Evolutionary conservation across 371 early-diverging fungal genomes (phyloP).

Genomic region (Haplosporangium sp.): DNA sequence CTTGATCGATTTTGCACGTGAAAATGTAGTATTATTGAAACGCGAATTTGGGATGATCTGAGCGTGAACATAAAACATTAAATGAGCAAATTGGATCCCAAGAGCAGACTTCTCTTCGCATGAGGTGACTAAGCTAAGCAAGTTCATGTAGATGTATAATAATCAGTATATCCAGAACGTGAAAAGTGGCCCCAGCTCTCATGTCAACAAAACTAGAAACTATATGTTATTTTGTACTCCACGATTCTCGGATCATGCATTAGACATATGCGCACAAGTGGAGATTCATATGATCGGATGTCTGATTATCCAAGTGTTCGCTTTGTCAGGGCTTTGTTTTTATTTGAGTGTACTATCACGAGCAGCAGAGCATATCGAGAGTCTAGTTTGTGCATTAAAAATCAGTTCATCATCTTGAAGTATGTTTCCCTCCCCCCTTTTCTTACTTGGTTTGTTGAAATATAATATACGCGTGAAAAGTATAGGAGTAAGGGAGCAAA

Average conservation of each 20-base stretch:
- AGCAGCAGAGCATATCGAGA: slow-evolving; percentile 2
- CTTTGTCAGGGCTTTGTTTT: neutral
- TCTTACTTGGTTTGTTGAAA: neutral
- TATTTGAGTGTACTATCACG: neutral
- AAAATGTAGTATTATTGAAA: neutral
- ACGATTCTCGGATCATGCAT: slow-evolving; percentile 6
- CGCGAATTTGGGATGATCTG: neutral
- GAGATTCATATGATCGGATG: slow-evolving; percentile 8
- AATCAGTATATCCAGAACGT: neutral
- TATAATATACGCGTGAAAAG: neutral
- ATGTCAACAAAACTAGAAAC: neutral
- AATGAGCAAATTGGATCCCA: neutral
- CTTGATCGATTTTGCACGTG: slow-evolving; percentile 6
- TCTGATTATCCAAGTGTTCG: slow-evolving; percentile 4
- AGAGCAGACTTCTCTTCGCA: slow-evolving; percentile 3
- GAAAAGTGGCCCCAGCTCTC: slow-evolving; percentile 9
- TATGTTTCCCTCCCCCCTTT: neutral
- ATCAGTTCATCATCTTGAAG: neutral
- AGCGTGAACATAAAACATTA: neutral
- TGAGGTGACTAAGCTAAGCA: slow-evolving; percentile 1
- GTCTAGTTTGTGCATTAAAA: neutral
- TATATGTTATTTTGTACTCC: neutral
- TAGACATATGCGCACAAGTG: neutral
- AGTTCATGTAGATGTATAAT: no score
- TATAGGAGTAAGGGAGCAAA: neutral